Base-by-base conservation (phyloP, 441 rosid species). In the Pelargonium australe region DNA sequence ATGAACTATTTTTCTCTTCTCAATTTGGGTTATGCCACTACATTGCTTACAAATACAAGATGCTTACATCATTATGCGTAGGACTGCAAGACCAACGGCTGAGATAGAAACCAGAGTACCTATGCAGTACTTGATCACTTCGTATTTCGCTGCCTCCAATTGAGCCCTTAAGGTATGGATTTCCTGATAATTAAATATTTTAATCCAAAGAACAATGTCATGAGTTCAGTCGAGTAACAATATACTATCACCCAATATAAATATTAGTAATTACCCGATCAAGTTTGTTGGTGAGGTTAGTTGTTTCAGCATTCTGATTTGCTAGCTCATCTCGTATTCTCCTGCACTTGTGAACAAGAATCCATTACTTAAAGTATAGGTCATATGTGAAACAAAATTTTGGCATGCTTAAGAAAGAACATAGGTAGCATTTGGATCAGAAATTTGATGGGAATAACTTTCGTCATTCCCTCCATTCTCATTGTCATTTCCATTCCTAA, bases 21-120 rank as follows among this genome's bases (percentile, higher is more conserved):
- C 31, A 31, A 31, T 31, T 31, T 31, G 34, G 34, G 34, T 34
- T 34, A 34, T 5, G 0, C 0, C 14, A 11, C 45, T 62, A 13
- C 1, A 31, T 8, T 13, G 7, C 43, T 3, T 8, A 12, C 37
- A 23, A 25, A 3, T 17, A 40, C 8, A 58, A 43, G 34, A 41
- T 2, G 63, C 67, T 74, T 53, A 86, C 85, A 84, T 77, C 67
- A 80, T 60, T 47, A 86, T 80, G 70, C 89, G 88, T 62, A 86
- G 53, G 13, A 79, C 79, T 43, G 91, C 86, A 14, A 86, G 91
- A 53, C 89, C 86, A 60, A 85, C 83, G 23, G 89, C 91, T 58
- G 86, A 83, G 49, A 86, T 75, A 20, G 89, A 86, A 62, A 83
- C 89, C n/a, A 86, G 87, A 20, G 82, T 71, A 70, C 89, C 91